phyloP scores from a whole-genome alignment of 306 rosid genomes.

The Citrullus amarus region DNA sequence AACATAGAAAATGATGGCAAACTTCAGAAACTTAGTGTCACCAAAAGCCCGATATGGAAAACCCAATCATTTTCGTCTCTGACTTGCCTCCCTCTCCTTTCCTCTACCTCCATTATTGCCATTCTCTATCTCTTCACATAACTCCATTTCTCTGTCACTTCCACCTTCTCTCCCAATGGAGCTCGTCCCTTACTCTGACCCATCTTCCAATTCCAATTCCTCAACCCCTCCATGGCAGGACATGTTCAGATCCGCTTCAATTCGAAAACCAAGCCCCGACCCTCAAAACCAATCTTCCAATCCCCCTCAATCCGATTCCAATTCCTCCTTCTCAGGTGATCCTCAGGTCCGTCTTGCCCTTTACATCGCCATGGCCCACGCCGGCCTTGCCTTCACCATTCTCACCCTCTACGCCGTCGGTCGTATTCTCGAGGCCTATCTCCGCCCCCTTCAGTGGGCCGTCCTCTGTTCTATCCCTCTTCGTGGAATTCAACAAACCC shows the following conservation, averaged over 20 bases:
- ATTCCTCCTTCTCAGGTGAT: slow-evolving; percentile 41
- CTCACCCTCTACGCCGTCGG: slow-evolving; percentile 49
- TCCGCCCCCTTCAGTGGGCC: slow-evolving; percentile 90
- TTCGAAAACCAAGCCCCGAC: slow-evolving; percentile 29
- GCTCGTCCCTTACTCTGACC: slow-evolving; percentile 55
- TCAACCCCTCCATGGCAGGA: slow-evolving; percentile 79
- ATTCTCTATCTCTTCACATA: not conserved
- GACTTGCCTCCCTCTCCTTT: not conserved
- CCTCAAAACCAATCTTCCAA: slow-evolving; percentile 6
- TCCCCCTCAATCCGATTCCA: slow-evolving; percentile 23
- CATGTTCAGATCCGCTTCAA: slow-evolving; percentile 88
- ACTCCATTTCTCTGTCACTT: not conserved
- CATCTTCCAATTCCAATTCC: slow-evolving; percentile 23
- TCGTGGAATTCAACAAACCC: slow-evolving; percentile 62
- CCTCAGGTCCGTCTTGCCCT: slow-evolving; percentile 84
- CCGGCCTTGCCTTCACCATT: slow-evolving; percentile 68
- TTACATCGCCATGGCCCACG: slow-evolving; percentile 92
- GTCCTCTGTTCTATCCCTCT: slow-evolving; percentile 83
- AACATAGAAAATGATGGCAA: not conserved
- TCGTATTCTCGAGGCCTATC: slow-evolving; percentile 63
- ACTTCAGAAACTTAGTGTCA: not conserved
- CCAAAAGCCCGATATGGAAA: not conserved
- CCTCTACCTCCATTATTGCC: not conserved
- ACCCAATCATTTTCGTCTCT: not conserved
- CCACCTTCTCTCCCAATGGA: slow-evolving; percentile 27